Conservation (phyloP, 2,329 filamentous ascomycete species). For the Ophiostoma pallidulum region DNA sequence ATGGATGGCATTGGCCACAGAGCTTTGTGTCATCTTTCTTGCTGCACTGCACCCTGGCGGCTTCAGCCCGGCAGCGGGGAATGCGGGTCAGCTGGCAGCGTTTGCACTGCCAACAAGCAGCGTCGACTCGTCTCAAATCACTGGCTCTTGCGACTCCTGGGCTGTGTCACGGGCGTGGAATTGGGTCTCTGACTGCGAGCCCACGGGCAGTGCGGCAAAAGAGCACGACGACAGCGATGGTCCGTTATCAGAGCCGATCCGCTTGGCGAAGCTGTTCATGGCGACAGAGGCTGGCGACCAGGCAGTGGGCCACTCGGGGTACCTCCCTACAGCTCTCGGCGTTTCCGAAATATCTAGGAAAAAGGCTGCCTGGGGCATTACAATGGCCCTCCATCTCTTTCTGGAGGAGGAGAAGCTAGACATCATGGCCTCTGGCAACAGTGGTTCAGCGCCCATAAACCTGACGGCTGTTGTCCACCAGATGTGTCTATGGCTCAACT, state of each 20-base stretch:
- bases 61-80: no score
- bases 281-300: slow-evolving; percentile 47
- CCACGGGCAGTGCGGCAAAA: slow-evolving; percentile 1
- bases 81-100: neutral
- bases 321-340: slow-evolving; percentile 52
- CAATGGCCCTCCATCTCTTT: slow-evolving; percentile 75
- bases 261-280: slow-evolving; percentile 56
- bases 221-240: slow-evolving; percentile 19
- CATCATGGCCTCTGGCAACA: slow-evolving; percentile 39
- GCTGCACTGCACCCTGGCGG: slow-evolving; percentile 4
- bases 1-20: slow-evolving; percentile 59
- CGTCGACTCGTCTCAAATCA: neutral
- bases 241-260: slow-evolving; percentile 41
- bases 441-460: slow-evolving; percentile 35
- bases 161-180: slow-evolving; percentile 11
- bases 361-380: slow-evolving; percentile 54
- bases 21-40: slow-evolving; percentile 55
- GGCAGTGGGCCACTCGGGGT: slow-evolving; percentile 45
- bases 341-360: slow-evolving; percentile 47
- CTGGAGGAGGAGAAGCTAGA: slow-evolving; percentile 83
- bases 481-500: slow-evolving; percentile 72
- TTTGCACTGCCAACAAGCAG: neutral
- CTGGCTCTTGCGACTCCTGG: slow-evolving; percentile 3
- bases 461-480: slow-evolving; percentile 72
- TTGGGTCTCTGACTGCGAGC: slow-evolving; percentile 23